Evolutionary conservation across 768 basidiomycete genomes (phyloP).

Genomic region (Pleurotus giganteus): DNA sequence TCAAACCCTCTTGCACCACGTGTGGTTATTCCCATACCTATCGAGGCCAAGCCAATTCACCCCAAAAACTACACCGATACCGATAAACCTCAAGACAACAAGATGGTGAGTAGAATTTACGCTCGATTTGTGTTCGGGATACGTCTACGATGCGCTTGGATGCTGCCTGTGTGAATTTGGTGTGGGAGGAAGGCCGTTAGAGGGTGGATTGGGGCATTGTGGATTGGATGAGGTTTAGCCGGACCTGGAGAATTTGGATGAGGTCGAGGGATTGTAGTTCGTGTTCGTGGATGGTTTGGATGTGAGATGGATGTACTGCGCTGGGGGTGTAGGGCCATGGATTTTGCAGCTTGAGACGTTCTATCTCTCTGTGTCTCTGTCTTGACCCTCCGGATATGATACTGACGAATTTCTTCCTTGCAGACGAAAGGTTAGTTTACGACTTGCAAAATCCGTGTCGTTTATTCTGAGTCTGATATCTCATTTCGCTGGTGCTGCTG

Average conservation of each 20-base stretch:
- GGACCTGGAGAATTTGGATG: neutral
- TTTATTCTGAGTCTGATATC: neutral
- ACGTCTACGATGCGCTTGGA: neutral
- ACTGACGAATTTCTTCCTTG: slow-evolving; percentile 24
- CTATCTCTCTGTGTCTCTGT: slow-evolving; percentile 8
- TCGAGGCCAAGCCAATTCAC: slow-evolving; percentile 13
- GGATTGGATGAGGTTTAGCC: slow-evolving; percentile 1
- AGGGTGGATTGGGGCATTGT: slow-evolving; percentile 38
- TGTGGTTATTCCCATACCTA: slow-evolving; percentile 19
- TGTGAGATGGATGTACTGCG: slow-evolving; percentile 20
- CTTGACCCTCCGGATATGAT: slow-evolving; percentile 13
- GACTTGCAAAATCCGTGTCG: slow-evolving; percentile 11
- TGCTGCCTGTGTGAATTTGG: slow-evolving; percentile 12
- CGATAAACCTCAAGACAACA: slow-evolving; percentile 15
- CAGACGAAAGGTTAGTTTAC: slow-evolving; percentile 82
- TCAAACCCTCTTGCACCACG: slow-evolving; percentile 6
- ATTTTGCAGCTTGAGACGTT: slow-evolving; percentile 15
- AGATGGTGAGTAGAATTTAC: slow-evolving; percentile 11
- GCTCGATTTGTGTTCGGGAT: neutral
- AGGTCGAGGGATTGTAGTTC: neutral
- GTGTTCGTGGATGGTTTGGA: slow-evolving; percentile 11
- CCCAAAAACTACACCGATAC: slow-evolving; percentile 16
- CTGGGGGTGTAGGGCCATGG: slow-evolving; percentile 22
- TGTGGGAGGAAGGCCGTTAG: slow-evolving; percentile 38
- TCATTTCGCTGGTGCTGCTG: neutral